Conservation (phyloP, 2,329 filamentous ascomycete genomes). For the Zasmidium citrigriseum region DNA sequence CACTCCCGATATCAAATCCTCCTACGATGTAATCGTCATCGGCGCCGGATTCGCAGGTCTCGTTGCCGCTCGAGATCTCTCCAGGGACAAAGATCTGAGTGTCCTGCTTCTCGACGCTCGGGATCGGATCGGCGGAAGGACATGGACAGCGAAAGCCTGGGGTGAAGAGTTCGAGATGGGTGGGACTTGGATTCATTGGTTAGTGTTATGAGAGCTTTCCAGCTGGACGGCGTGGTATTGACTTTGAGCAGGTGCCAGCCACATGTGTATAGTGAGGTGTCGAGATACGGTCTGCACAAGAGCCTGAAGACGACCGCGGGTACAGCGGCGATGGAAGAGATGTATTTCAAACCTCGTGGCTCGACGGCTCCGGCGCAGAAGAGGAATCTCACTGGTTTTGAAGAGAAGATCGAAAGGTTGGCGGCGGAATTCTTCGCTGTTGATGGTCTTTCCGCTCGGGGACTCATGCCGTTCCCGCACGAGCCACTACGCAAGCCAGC, state of each 20-base stretch:
- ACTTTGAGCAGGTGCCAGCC: constrained; percentile 22
- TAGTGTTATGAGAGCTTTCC: too few species aligned
- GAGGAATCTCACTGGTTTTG: not conserved
- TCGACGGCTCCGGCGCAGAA: not conserved
- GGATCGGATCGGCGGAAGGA: constrained; percentile 52
- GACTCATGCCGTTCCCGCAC: constrained; percentile 41
- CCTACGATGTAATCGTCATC: constrained; percentile 42
- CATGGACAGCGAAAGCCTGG: constrained; percentile 48
- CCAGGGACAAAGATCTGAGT: constrained; percentile 32
- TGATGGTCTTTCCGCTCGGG: constrained; percentile 32
- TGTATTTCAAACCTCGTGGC: not conserved
- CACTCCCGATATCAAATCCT: not conserved
- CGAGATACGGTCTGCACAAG: constrained; percentile 30
- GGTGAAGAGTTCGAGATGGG: constrained; percentile 53
- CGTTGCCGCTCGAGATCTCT: constrained; percentile 35
- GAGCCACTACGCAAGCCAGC: constrained; percentile 33
- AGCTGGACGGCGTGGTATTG: too few species aligned
- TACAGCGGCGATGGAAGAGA: not conserved
- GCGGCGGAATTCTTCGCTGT: constrained; percentile 36
- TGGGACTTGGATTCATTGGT: constrained; percentile 48
- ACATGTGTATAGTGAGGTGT: constrained; percentile 33
- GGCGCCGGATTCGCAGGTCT: constrained; percentile 43
- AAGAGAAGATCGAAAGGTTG: constrained; percentile 1
- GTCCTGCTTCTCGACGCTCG: constrained; percentile 51
- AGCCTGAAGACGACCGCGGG: constrained; percentile 11